A percentile compares a stretch with the other conserved stretches of the same genome.
These are phyloP conservation scores for Tympanopsis confertula DNA, from an alignment of 2,329 filamentous ascomycete genomes.

Conservation along the genomic window DNA sequence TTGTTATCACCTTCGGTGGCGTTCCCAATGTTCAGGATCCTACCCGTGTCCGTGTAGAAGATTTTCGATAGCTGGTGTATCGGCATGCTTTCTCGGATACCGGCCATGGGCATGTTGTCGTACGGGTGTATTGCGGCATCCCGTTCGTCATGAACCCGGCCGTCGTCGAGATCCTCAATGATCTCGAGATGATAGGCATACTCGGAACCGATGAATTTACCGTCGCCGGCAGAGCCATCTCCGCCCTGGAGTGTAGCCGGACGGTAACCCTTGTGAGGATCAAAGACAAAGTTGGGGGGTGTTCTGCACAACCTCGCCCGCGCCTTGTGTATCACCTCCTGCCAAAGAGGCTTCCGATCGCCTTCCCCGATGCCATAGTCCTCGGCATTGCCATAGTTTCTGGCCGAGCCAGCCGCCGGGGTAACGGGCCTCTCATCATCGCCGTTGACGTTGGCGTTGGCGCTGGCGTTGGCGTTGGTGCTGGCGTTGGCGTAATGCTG, in stretches of 20 bases:
- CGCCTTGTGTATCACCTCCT: slow-evolving; percentile 91
- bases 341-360: slow-evolving; percentile 69
- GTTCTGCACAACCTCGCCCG: slow-evolving; percentile 68
- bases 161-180: slow-evolving; percentile 65
- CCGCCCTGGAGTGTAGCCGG: slow-evolving; percentile 6
- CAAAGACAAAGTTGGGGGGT: slow-evolving; percentile 39
- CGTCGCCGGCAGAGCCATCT: slow-evolving; percentile 10
- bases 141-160: slow-evolving; percentile 34
- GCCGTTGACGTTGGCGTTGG: not conserved
- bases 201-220: slow-evolving; percentile 18
- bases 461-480: too few species aligned
- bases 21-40: slow-evolving; percentile 67
- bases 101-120: slow-evolving; percentile 27
- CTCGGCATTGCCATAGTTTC: slow-evolving; percentile 24
- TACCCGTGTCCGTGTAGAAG: slow-evolving; percentile 84
- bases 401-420: slow-evolving; percentile 10
- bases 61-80: slow-evolving; percentile 66
- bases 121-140: slow-evolving; percentile 18
- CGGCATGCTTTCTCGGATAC: slow-evolving; percentile 40
- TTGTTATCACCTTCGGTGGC: slow-evolving; percentile 54
- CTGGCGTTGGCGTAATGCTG: slow-evolving; percentile 11
- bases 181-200: slow-evolving; percentile 75
- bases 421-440: not conserved
- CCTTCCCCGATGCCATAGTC: slow-evolving; percentile 34
- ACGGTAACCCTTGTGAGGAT: slow-evolving; percentile 19